These are phyloP conservation scores for Cokeromyces recurvatus DNA, from an alignment of 371 early-diverging fungal species.

Conservation along the genomic window DNA sequence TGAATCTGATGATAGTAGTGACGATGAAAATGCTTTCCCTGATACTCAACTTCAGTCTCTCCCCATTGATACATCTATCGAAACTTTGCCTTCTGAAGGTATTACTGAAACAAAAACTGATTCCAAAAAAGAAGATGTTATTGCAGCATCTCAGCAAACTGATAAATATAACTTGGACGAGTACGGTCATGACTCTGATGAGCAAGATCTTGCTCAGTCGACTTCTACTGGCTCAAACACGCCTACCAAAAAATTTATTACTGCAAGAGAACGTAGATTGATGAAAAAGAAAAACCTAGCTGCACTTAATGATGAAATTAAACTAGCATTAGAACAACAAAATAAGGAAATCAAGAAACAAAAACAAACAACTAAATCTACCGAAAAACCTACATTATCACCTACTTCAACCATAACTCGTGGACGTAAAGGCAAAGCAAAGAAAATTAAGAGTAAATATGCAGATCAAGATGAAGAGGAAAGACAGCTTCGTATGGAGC, in stretches of 20 bases:
- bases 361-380: slow-evolving; percentile 10
- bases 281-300: slow-evolving; percentile 55
- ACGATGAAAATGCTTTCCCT: slow-evolving; percentile 51
- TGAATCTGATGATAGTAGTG: slow-evolving; percentile 33
- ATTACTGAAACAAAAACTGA: too few species aligned
- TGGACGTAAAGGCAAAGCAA: slow-evolving; percentile 83
- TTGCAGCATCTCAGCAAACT: slow-evolving; percentile 13
- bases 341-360: slow-evolving; percentile 6
- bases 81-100: too few species aligned
- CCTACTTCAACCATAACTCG: slow-evolving; percentile 60
- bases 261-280: slow-evolving; percentile 75
- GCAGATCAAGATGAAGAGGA: slow-evolving; percentile 95
- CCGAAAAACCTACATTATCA: slow-evolving; percentile 4
- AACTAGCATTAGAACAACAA: slow-evolving; percentile 3
- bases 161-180: slow-evolving; percentile 73
- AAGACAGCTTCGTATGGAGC: slow-evolving; percentile 70
- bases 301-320: slow-evolving; percentile 15
- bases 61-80: slow-evolving; percentile 2
- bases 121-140: too few species aligned
- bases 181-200: slow-evolving; percentile 58
- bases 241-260: slow-evolving; percentile 46
- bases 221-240: not conserved
- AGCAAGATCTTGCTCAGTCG: slow-evolving; percentile 8
- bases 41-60: slow-evolving; percentile 51
- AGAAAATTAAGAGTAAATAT: slow-evolving; percentile 91